A percentile compares a stretch with the other conserved stretches of the same genome.
phyloP scores from a whole-genome alignment of 805 yeast species.

The Jamesozyma rosinii region DNA sequence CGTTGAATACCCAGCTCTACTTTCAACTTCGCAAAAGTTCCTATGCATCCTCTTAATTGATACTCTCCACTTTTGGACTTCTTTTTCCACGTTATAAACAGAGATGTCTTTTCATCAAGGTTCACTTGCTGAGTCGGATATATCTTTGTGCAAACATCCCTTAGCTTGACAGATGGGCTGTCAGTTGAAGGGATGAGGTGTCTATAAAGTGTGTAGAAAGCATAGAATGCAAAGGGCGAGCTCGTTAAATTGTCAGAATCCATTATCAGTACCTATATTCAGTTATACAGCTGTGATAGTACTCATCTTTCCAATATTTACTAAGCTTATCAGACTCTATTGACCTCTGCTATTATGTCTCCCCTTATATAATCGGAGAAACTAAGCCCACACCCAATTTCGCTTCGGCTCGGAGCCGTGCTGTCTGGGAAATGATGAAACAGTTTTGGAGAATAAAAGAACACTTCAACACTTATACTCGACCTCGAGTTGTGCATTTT shows the following conservation, averaged over 20 bases:
- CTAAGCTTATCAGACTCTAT: too few species aligned
- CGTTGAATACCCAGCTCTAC: slow-evolving; percentile 49
- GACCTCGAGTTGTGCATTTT: too few species aligned
- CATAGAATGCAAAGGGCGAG: slow-evolving; percentile 29
- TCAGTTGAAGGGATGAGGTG: slow-evolving; percentile 8
- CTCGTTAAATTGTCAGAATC: not conserved
- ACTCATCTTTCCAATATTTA: too few species aligned
- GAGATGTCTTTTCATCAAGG: slow-evolving; percentile 34
- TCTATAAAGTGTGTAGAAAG: slow-evolving; percentile 25
- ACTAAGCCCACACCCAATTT: too few species aligned
- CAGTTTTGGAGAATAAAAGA: too few species aligned
- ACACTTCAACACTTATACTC: too few species aligned
- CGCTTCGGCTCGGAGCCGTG: too few species aligned
- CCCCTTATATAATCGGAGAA: too few species aligned
- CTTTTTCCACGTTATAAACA: slow-evolving; percentile 84
- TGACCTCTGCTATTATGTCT: too few species aligned
- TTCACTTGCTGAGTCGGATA: slow-evolving; percentile 9
- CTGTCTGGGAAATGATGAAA: too few species aligned
- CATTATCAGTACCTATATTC: too few species aligned
- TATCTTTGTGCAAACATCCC: slow-evolving; percentile 11
- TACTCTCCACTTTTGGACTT: slow-evolving; percentile 10
- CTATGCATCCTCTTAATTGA: slow-evolving; percentile 80
- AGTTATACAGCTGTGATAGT: too few species aligned
- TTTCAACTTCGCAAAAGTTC: slow-evolving; percentile 59
- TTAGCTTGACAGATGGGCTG: slow-evolving; percentile 4